Conservation (phyloP, 306 rosid genomes). For the Nissolia schottii region DNA sequence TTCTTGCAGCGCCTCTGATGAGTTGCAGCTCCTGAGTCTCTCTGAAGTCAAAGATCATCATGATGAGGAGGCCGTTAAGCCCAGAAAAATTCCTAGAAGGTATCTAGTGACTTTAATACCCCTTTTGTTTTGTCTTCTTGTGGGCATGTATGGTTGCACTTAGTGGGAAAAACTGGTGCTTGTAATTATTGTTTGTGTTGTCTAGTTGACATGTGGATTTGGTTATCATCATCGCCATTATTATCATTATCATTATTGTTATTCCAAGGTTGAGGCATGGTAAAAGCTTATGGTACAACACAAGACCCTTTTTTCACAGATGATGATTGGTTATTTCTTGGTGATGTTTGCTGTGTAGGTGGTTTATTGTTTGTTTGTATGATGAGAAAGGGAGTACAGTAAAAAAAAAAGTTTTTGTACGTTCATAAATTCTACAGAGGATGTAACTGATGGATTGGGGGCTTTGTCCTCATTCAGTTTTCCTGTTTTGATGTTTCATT, state of each 20-base stretch:
- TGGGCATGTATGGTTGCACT: background rate
- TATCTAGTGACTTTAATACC: conserved; percentile 25
- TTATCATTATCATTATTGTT: background rate
- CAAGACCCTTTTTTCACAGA: too few species aligned
- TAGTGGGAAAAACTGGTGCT: too few species aligned
- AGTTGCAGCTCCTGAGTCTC: background rate
- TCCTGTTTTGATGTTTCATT: background rate
- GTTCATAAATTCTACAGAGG: background rate
- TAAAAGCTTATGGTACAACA: background rate
- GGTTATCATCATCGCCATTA: background rate
- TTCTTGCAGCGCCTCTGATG: conserved; percentile 3
- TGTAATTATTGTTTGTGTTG: background rate
- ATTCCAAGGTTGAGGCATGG: background rate
- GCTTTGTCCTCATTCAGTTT: background rate
- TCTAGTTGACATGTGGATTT: background rate
- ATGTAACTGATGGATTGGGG: background rate
- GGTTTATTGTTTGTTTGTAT: background rate
- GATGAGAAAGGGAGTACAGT: background rate
- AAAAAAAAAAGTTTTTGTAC: background rate
- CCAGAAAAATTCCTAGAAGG: conserved; percentile 60
- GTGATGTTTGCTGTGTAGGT: conserved; percentile 2
- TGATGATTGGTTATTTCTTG: background rate
- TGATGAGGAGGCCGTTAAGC: conserved; percentile 34
- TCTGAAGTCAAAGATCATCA: conserved; percentile 9
- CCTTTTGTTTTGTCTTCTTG: background rate